phyloP scores from a whole-genome alignment of 2,329 filamentous ascomycete genomes.

The Rhynchosporium agropyri region DNA sequence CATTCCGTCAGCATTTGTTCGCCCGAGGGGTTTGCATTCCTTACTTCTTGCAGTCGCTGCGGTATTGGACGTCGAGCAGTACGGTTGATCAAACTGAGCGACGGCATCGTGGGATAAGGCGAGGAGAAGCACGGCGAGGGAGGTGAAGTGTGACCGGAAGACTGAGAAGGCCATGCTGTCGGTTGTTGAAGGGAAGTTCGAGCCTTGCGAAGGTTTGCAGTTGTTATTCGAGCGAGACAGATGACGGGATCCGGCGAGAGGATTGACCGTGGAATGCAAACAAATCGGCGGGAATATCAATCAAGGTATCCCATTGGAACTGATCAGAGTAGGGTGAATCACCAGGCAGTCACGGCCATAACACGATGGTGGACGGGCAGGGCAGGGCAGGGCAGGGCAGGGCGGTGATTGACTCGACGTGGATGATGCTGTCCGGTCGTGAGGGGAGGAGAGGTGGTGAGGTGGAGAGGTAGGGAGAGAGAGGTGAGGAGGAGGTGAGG shows the following conservation, averaged over 20 bases:
- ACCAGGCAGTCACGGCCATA: slow-evolving; percentile 30
- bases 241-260: slow-evolving; percentile 23
- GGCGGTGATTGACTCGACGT: slow-evolving; percentile 1
- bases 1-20: slow-evolving; percentile 22
- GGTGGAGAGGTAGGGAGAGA: background rate
- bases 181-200: slow-evolving; percentile 12
- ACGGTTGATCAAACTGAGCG: slow-evolving; percentile 35
- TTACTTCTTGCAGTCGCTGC: slow-evolving; percentile 48
- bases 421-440: slow-evolving; percentile 3
- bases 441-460: slow-evolving; percentile 13
- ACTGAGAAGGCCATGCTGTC: slow-evolving; percentile 18
- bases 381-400: background rate
- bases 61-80: slow-evolving; percentile 53
- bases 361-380: slow-evolving; percentile 13
- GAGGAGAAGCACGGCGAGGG: slow-evolving; percentile 30
- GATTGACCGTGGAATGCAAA: slow-evolving; percentile 29
- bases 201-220: slow-evolving; percentile 8
- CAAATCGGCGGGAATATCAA: slow-evolving; percentile 32
- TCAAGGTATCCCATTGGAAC: slow-evolving; percentile 38
- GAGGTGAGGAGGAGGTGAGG: slow-evolving; percentile 8
- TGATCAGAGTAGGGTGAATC: slow-evolving; percentile 20
- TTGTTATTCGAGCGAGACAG: slow-evolving; percentile 18
- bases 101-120: slow-evolving; percentile 24
- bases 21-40: slow-evolving; percentile 35
- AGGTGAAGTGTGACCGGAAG: slow-evolving; percentile 32